Percentiles rank a stretch among this genome's conserved stretches.
These are phyloP conservation scores for Obba rivulosa DNA, from an alignment of 768 basidiomycete genomes.

Conservation along the genomic window DNA sequence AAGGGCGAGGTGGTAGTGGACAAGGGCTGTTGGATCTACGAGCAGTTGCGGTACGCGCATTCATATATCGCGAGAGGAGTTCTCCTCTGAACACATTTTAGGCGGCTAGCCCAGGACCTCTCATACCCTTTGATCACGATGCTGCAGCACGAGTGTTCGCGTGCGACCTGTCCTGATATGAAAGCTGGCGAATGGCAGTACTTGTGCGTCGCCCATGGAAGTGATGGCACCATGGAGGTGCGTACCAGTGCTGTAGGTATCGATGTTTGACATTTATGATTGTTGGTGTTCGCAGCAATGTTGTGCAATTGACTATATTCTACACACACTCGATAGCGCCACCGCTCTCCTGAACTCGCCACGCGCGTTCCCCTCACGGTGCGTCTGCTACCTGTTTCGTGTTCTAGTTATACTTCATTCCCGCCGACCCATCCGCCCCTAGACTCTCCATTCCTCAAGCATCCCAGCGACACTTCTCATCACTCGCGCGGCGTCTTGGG, in stretches of 20 bases:
- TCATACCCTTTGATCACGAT: constrained; percentile 81
- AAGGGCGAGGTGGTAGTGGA: constrained; percentile 60
- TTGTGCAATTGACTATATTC: constrained; percentile 94
- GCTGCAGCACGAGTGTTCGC: constrained; percentile 83
- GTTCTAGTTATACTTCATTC: constrained; percentile 2
- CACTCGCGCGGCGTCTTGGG: constrained; percentile 84
- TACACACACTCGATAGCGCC: constrained; percentile 90
- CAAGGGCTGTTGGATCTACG: constrained; percentile 82
- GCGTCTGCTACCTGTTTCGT: constrained; percentile 17
- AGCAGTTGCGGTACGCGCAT: constrained; percentile 45
- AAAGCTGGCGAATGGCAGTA: constrained; percentile 99
- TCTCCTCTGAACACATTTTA: constrained; percentile 21
- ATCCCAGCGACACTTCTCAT: constrained; percentile 85
- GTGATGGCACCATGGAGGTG: constrained; percentile 83
- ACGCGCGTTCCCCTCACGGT: constrained; percentile 90
- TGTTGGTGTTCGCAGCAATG: constrained; percentile 59
- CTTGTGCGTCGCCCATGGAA: constrained; percentile 91
- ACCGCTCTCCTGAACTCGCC: constrained; percentile 89
- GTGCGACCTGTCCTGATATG: constrained; percentile 90
- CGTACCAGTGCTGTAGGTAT: constrained; percentile 11
- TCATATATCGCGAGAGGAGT: background rate
- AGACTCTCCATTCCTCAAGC: constrained; percentile 79
- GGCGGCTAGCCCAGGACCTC: constrained; percentile 84
- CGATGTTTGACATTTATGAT: background rate
- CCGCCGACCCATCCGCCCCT: constrained; percentile 9